These are phyloP conservation scores for Teunomyces aglyptinius DNA, from an alignment of 805 yeast genomes.

Conservation along the genomic window DNA sequence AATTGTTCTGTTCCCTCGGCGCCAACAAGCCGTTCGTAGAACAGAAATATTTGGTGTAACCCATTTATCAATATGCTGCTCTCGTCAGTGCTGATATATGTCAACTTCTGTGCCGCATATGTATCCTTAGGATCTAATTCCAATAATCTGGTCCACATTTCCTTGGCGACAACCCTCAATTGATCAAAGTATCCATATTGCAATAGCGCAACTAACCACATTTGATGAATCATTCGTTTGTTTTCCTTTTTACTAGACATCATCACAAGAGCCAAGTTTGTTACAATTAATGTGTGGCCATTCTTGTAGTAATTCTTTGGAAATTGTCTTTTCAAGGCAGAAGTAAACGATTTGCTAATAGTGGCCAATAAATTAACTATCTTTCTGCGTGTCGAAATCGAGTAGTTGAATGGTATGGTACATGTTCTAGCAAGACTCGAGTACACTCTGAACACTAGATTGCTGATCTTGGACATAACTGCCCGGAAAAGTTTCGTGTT, in stretches of 20 bases:
- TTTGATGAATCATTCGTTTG: constrained; percentile 29
- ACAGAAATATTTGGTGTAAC: constrained; percentile 40
- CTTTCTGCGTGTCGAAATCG: constrained; percentile 28
- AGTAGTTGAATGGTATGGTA: constrained; percentile 8
- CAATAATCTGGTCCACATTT: constrained; percentile 22
- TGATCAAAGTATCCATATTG: constrained; percentile 47
- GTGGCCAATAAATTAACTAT: constrained; percentile 38
- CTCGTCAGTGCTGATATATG: constrained; percentile 35
- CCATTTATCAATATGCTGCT: constrained; percentile 40
- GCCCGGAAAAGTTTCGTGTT: not conserved
- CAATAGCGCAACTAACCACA: constrained; percentile 47
- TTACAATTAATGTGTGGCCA: constrained; percentile 32
- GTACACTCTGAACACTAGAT: not conserved
- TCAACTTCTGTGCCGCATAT: constrained; percentile 25
- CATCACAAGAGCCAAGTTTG: constrained; percentile 33
- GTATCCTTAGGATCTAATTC: constrained; percentile 11
- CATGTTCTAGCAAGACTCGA: not conserved
- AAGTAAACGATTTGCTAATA: constrained; percentile 25
- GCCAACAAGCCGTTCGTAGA: constrained; percentile 46
- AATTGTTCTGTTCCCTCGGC: constrained; percentile 15
- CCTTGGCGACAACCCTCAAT: constrained; percentile 24
- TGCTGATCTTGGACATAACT: not conserved
- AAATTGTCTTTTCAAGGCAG: constrained; percentile 21
- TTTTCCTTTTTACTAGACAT: constrained; percentile 25
- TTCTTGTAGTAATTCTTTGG: constrained; percentile 15